Evolutionary conservation across 1,139 yeast species (phyloP), one percentile per base, ranked within the genome.

Genomic region (Candida labiduridarum): DNA sequence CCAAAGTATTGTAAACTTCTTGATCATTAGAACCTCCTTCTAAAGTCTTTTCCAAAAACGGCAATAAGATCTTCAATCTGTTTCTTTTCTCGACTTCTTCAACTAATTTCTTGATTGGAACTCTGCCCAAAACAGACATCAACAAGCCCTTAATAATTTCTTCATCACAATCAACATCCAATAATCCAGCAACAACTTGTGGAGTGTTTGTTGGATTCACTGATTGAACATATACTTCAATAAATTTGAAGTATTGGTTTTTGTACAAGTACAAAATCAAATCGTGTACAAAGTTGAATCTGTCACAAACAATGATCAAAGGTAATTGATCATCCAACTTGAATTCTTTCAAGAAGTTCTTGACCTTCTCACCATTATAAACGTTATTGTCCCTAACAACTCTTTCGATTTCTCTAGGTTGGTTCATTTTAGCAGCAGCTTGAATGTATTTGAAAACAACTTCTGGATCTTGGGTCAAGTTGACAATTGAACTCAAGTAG

Each of bases 161-260:
- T 70, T 95, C 99, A 59, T 94, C 99, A 73, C 98, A 91, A 70
- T 94, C 99, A 60, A 94, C 98, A 68, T 94, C 99, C 60, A 94
- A 78, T 64, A 94, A 80, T 44, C 96, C 99, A 54, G 97, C 99
- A 66, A 94, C 81, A 56, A 95, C 99, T 71, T 92, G 96, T 16
- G 99, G 96, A 27, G 99, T 90, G 66, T 89, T 89, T 4, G 94
- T 77, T 46, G 99, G 97, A 71, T 94, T 95, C 48, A 94, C 98
- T 65, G 91, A 95, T 75, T 94, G 98, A 50, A 95, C 99, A 63
- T 94, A 94, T 47, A 94, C 96, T 72, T 94, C 98, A 70, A 94
- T 94, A 61, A 92, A 94, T 71, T 94, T 90, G 83, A 91, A 89
- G 72, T 85, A 92, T 71, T 92, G 94, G 71, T 92, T 89, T 76